Evolutionary conservation across 495 filamentous ascomycete species (phyloP).

Genomic region (Penicillium coffeae): DNA sequence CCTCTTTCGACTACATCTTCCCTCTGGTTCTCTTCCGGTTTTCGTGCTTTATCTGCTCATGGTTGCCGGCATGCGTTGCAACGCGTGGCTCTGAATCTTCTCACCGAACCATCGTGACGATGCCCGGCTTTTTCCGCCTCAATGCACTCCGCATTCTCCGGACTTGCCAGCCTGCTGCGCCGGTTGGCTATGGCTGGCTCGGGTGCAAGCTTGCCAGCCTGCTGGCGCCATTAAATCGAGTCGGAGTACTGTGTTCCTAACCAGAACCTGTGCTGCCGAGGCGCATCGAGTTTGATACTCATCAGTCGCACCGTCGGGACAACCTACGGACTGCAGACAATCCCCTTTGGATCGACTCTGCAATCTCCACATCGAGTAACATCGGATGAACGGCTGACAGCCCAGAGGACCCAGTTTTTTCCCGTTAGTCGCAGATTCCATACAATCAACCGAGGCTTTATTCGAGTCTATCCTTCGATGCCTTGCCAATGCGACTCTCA

Average conservation of each 20-base stretch:
- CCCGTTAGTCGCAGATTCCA: constrained; percentile 8
- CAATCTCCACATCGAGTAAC: constrained; percentile 19
- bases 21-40: neutral
- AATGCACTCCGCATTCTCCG: neutral
- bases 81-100: too few species aligned
- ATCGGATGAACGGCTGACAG: constrained; percentile 19
- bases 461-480: constrained; percentile 1
- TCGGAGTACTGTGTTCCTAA: constrained; percentile 21
- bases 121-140: neutral
- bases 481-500: constrained; percentile 3
- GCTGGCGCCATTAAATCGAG: constrained; percentile 2
- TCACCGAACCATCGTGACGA: neutral
- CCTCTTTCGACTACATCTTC: neutral
- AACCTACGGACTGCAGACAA: neutral
- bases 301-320: constrained; percentile 10
- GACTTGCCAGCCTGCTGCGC: neutral
- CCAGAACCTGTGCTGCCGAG: neutral
- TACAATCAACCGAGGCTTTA: constrained; percentile 14
- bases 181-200: neutral
- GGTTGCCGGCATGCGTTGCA: neutral
- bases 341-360: neutral
- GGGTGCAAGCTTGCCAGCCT: neutral
- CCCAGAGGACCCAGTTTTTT: constrained; percentile 22
- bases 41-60: neutral
- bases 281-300: constrained; percentile 14